phyloP scores from a whole-genome alignment of 176 grass and related monocot species.

The Oryza punctata region DNA sequence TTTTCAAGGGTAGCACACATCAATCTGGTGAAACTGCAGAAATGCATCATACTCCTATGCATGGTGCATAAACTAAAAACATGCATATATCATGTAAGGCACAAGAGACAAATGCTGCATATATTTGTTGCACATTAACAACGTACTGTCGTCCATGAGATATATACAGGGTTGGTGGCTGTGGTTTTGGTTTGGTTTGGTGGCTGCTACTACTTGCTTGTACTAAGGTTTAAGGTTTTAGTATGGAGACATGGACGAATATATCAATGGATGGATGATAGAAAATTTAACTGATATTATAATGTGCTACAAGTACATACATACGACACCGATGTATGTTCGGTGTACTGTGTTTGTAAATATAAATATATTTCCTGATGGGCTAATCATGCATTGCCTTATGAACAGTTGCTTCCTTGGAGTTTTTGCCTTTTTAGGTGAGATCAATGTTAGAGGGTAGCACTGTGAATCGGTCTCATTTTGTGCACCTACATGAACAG shows the following conservation, averaged over 20 bases:
- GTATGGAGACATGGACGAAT: not conserved
- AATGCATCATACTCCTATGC: slow-evolving; percentile 15
- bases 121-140: slow-evolving; percentile 27
- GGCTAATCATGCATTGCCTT: not conserved
- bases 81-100: slow-evolving; percentile 24
- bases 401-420: not conserved
- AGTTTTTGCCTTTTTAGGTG: not conserved
- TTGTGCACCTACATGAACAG: not conserved
- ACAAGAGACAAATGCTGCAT: slow-evolving; percentile 40
- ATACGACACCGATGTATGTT: not conserved
- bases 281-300: not conserved
- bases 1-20: not conserved
- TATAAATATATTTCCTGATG: not conserved
- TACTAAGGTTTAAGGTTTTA: slow-evolving; percentile 43
- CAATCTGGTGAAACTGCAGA: slow-evolving; percentile 24
- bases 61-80: slow-evolving; percentile 48
- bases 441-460: not conserved
- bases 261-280: not conserved
- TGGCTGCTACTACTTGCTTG: slow-evolving; percentile 29
- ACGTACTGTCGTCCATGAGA: not conserved
- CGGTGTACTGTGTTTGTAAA: not conserved
- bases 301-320: slow-evolving; percentile 8
- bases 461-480: not conserved
- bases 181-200: not conserved
- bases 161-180: not conserved